A percentile compares a stretch with the other conserved stretches of the same genome.
Conservation (phyloP, 257 asterid species). For the Galeopsis tetrahit region DNA sequence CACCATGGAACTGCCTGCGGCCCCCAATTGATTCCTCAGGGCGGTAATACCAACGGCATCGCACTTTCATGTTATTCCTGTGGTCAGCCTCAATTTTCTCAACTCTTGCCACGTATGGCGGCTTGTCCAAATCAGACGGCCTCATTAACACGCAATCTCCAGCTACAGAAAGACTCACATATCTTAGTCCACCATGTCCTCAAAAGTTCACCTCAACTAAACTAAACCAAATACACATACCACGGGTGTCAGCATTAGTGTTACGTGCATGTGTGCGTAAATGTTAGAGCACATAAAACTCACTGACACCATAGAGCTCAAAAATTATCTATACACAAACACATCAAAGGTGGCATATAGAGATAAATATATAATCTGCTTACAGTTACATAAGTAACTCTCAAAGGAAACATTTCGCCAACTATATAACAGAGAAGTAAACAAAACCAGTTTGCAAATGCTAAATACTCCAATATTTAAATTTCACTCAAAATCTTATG, state of each 20-base stretch:
- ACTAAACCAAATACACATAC: constrained; percentile 1
- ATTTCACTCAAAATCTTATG: constrained; percentile 1
- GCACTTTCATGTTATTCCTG: constrained; percentile 70
- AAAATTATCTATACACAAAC: neutral
- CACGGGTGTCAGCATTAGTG: constrained; percentile 13
- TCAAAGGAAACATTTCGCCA: neutral
- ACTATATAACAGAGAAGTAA: neutral
- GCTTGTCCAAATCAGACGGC: constrained; percentile 74
- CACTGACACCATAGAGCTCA: constrained; percentile 5
- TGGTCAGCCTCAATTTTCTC: constrained; percentile 83
- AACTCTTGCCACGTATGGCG: constrained; percentile 83
- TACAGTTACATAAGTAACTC: neutral
- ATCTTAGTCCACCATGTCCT: constrained; percentile 30
- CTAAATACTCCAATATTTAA: neutral
- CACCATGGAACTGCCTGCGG: constrained; percentile 90
- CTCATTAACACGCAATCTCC: constrained; percentile 88
- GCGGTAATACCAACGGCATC: constrained; percentile 81
- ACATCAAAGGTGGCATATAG: neutral
- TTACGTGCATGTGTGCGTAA: neutral
- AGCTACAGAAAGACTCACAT: constrained; percentile 50
- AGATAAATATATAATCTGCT: neutral
- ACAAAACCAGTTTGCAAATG: neutral
- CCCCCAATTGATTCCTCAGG: constrained; percentile 91
- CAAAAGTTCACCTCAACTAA: constrained; percentile 28
- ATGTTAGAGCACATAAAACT: constrained; percentile 11